Percentiles rank a stretch among this genome's conserved stretches.
phyloP scores from a whole-genome alignment of 768 basidiomycete species.

The Hypholoma sublateritium region DNA sequence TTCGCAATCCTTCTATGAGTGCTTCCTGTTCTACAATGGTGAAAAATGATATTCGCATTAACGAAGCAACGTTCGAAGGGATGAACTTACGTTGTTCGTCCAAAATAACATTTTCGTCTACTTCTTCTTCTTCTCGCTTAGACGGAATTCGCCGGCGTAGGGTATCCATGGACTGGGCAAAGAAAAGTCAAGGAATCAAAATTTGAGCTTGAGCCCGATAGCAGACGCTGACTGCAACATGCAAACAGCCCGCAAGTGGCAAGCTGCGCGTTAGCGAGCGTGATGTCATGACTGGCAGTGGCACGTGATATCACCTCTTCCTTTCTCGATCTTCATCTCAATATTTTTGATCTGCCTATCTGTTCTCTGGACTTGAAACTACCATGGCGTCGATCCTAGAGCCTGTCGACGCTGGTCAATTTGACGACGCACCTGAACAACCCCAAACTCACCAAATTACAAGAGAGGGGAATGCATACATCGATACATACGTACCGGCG shows the following conservation, averaged over 20 bases:
- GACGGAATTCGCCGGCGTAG: constrained; percentile 50
- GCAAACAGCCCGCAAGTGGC: not conserved
- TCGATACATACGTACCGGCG: constrained; percentile 41
- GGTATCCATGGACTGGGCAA: constrained; percentile 25
- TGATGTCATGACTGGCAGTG: not conserved
- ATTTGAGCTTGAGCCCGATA: not conserved
- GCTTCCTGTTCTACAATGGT: constrained; percentile 57
- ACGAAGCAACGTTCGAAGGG: not conserved
- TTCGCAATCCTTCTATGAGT: constrained; percentile 47
- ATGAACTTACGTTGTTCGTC: constrained; percentile 51
- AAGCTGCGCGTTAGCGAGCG: not conserved
- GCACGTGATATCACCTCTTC: not conserved
- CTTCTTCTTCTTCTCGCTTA: constrained; percentile 30
- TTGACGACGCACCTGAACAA: constrained; percentile 56
- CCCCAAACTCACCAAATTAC: constrained; percentile 1
- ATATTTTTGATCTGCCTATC: not conserved
- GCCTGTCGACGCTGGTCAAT: constrained; percentile 50
- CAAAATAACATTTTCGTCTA: constrained; percentile 33
- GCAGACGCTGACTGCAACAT: too few species aligned
- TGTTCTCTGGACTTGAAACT: not conserved
- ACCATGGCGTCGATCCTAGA: constrained; percentile 26
- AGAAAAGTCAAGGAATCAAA: not conserved
- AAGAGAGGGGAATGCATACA: constrained; percentile 37
- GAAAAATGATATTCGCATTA: not conserved
- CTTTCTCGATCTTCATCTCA: not conserved